These are phyloP conservation scores for Tricholoma flavovirens DNA, from an alignment of 768 basidiomycete species.

Conservation along the genomic window DNA sequence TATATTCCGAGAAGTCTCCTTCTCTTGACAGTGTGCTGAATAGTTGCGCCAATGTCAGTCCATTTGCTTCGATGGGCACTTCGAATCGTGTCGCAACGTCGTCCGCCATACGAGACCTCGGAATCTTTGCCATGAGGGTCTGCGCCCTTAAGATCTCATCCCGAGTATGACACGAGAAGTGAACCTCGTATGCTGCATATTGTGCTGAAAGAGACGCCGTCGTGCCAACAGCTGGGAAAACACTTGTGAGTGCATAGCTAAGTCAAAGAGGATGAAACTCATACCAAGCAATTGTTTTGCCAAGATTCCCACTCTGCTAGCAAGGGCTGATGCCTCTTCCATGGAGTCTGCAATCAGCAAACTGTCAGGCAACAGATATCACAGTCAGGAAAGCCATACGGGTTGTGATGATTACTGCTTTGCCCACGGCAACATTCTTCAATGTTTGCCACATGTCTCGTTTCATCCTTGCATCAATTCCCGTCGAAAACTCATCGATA, in stretches of 20 bases:
- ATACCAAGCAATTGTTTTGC: conserved; percentile 64
- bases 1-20: conserved; percentile 58
- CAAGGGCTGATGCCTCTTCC: conserved; percentile 79
- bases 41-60: conserved; percentile 50
- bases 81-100: conserved; percentile 75
- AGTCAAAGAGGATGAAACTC: conserved; percentile 8
- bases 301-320: conserved; percentile 71
- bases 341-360: conserved; percentile 53
- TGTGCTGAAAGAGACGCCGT: conserved; percentile 56
- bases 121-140: conserved; percentile 53
- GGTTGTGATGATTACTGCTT: conserved; percentile 68
- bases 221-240: conserved; percentile 54
- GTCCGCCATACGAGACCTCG: conserved; percentile 60
- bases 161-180: conserved; percentile 61
- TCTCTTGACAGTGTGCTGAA: conserved; percentile 50
- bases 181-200: conserved; percentile 72
- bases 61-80: conserved; percentile 46
- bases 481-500: conserved; percentile 82
- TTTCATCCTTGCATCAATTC: conserved; percentile 80
- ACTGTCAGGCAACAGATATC: not conserved
- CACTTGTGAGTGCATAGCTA: not conserved
- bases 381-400: conserved; percentile 35
- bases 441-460: conserved; percentile 79
- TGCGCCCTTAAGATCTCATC: conserved; percentile 56
- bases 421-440: conserved; percentile 56